phyloP scores from a whole-genome alignment of 2,329 filamentous ascomycete genomes.

The Fusarium tuaranense region DNA sequence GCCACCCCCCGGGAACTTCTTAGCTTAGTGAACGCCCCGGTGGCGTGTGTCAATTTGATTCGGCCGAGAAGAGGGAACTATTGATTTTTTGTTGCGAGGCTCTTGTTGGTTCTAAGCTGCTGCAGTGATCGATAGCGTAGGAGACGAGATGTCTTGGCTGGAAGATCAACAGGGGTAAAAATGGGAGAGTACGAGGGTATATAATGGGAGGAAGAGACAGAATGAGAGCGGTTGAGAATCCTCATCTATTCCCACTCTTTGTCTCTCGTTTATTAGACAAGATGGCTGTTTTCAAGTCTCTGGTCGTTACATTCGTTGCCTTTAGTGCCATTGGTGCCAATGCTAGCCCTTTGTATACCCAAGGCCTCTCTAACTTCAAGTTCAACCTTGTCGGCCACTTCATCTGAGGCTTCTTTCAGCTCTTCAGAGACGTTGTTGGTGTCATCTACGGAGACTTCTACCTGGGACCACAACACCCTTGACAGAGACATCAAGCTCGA shows the following conservation, averaged over 20 bases:
- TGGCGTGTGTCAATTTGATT: not conserved
- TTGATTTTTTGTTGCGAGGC: not conserved
- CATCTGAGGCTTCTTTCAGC: not conserved
- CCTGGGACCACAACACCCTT: not conserved
- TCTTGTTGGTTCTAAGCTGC: not conserved
- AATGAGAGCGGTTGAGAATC: not conserved
- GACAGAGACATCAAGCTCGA: not conserved
- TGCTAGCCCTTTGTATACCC: not conserved
- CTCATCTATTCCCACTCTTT: not conserved
- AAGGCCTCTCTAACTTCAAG: not conserved
- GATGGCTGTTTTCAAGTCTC: not conserved
- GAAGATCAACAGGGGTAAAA: constrained; percentile 1
- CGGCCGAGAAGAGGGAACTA: not conserved
- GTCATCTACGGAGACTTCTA: not conserved
- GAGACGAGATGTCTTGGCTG: not conserved
- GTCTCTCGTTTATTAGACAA: not conserved
- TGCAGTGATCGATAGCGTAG: not conserved
- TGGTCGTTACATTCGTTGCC: not conserved
- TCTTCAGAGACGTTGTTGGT: not conserved
- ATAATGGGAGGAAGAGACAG: not conserved
- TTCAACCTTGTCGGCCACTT: not conserved
- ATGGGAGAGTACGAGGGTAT: not conserved
- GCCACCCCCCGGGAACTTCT: not conserved
- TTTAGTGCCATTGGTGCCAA: not conserved
- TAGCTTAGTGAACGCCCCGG: not conserved